Evolutionary conservation across 768 basidiomycete species (phyloP).

Genomic region (Exidia glandulosa): DNA sequence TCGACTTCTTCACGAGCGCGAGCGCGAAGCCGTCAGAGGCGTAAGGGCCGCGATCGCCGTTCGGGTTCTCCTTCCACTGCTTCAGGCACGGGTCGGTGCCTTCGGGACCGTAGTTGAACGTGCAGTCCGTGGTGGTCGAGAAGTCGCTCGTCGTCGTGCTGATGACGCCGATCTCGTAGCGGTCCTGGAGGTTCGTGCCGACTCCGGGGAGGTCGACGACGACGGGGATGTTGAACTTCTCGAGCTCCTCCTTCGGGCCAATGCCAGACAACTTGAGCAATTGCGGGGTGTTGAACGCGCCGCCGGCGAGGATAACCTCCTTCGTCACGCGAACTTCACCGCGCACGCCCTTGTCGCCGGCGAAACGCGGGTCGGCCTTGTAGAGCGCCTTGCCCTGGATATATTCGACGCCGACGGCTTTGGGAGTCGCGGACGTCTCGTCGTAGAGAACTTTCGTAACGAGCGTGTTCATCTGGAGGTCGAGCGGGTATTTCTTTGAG

Average conservation of each 20-base stretch:
- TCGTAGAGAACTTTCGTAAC: neutral
- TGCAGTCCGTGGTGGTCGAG: neutral
- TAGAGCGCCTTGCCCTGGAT: neutral
- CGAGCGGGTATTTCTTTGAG: neutral
- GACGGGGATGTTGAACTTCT: conserved; percentile 17
- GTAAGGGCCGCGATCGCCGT: neutral
- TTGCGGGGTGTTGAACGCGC: conserved; percentile 22
- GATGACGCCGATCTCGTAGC: neutral
- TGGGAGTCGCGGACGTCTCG: neutral
- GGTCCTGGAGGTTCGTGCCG: conserved; percentile 31
- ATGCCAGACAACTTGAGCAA: conserved; percentile 30
- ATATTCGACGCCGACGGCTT: neutral
- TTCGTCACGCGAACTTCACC: neutral
- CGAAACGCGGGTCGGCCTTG: neutral
- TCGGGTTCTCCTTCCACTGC: neutral
- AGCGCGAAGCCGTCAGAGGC: neutral
- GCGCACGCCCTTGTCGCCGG: neutral
- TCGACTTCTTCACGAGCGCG: neutral
- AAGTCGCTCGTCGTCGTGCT: neutral
- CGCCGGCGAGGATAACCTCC: conserved; percentile 15
- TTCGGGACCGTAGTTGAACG: neutral
- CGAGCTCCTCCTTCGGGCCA: conserved; percentile 23
- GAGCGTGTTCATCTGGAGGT: neutral
- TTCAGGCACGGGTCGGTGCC: neutral
- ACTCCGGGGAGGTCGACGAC: conserved; percentile 29